Percentiles rank a stretch among this genome's conserved stretches.
These are phyloP conservation scores for Coniochaeta sp. DNA, from an alignment of 2,329 filamentous ascomycete genomes.

Conservation along the genomic window DNA sequence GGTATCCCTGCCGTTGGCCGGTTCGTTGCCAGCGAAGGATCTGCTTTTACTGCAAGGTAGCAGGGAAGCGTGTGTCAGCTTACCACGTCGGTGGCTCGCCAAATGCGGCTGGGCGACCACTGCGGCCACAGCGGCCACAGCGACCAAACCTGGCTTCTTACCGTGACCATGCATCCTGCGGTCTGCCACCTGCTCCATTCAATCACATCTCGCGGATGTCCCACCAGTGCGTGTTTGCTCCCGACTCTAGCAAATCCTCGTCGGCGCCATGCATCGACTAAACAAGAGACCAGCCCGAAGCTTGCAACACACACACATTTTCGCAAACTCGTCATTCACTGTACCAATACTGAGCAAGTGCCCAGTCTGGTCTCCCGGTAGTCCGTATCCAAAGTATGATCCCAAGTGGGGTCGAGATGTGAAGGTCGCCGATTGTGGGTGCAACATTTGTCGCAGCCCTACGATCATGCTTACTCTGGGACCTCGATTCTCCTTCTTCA, in stretches of 20 bases:
- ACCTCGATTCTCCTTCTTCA: neutral
- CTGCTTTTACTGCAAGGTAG: neutral
- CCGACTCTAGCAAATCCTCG: neutral
- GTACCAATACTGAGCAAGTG: neutral
- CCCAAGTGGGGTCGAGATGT: neutral
- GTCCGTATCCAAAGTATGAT: neutral
- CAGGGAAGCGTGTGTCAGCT: neutral
- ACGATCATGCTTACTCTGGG: neutral
- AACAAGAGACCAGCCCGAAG: neutral
- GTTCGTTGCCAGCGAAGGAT: neutral
- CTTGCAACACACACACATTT: neutral
- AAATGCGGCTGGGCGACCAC: neutral
- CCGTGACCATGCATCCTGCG: neutral
- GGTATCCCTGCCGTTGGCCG: neutral
- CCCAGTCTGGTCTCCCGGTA: too few relatives aligned
- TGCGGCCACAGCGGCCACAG: neutral
- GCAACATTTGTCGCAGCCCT: neutral
- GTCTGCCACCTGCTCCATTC: neutral
- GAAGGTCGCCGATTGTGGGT: neutral
- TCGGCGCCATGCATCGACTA: neutral
- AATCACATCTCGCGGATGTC: neutral
- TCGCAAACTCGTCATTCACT: neutral
- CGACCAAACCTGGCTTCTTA: too few relatives aligned
- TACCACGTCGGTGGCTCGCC: neutral
- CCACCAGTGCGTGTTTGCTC: neutral